Evolutionary conservation across 352 stramenopile species (phyloP).

Genomic region (Peronospora belbahrii): DNA sequence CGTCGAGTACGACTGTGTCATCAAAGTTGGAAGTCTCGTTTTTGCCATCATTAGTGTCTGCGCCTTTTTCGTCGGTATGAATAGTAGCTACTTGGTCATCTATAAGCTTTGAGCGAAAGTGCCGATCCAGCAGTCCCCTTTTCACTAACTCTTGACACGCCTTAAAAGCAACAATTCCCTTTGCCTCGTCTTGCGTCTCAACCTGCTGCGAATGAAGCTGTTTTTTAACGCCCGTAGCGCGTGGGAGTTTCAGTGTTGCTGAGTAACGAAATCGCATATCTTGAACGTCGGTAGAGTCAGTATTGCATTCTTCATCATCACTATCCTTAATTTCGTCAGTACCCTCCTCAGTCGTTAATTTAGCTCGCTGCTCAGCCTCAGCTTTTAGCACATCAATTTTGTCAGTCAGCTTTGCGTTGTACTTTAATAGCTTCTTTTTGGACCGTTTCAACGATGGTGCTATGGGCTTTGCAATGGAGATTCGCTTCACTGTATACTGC

Average conservation of each 20-base stretch:
- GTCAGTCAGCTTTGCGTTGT: conserved; percentile 69
- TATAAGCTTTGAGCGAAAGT: conserved; percentile 64
- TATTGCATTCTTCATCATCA: conserved; percentile 5
- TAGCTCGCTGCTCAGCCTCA: conserved; percentile 29
- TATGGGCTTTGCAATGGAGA: conserved; percentile 41
- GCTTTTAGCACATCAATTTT: conserved; percentile 66
- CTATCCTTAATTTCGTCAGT: conserved; percentile 12
- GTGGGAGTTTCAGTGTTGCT: conserved; percentile 54
- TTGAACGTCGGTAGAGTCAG: not conserved
- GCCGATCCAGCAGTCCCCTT: conserved; percentile 53
- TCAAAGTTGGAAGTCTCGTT: conserved; percentile 1
- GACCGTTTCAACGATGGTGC: conserved; percentile 41
- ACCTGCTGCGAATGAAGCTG: conserved; percentile 61
- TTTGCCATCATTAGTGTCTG: conserved; percentile 1
- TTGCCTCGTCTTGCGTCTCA: conserved; percentile 47
- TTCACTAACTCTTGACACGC: conserved; percentile 68
- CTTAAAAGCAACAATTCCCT: conserved; percentile 79
- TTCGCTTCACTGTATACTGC: conserved; percentile 69
- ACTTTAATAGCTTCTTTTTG: conserved; percentile 75
- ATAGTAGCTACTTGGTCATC: conserved; percentile 39
- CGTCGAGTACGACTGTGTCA: conserved; percentile 34
- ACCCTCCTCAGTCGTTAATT: conserved; percentile 12
- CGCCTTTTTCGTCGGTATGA: conserved; percentile 18
- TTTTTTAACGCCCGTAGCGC: conserved; percentile 51
- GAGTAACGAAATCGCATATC: conserved; percentile 48